Percentiles rank a stretch among this genome's conserved stretches.
phyloP scores from a whole-genome alignment of 108 stramenopile genomes.

The Nannochloropsis gaditana region DNA sequence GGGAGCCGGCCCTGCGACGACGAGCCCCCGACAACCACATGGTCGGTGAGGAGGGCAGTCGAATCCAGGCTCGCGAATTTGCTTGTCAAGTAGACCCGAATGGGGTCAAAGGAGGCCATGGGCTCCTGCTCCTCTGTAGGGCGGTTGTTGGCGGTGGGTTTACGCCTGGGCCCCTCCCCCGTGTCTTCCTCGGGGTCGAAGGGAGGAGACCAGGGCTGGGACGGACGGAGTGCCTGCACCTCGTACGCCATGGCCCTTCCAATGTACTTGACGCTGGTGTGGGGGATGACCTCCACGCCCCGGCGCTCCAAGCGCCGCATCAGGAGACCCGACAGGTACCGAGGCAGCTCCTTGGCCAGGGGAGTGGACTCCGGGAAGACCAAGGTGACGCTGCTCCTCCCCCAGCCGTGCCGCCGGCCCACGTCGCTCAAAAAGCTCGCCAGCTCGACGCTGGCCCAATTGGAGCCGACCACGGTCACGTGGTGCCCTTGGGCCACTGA shows the following conservation, averaged over 20 bases:
- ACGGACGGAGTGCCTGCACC: background rate
- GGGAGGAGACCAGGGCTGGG: background rate
- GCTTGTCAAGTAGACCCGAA: background rate
- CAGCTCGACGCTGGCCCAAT: constrained; percentile 38
- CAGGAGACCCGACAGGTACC: constrained; percentile 31
- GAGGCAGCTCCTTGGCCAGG: constrained; percentile 32
- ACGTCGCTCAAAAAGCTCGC: constrained; percentile 34
- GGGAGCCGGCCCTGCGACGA: background rate
- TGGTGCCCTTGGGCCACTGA: constrained; percentile 27
- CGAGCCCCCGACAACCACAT: background rate
- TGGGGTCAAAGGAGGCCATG: background rate
- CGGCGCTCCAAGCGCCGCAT: constrained; percentile 28
- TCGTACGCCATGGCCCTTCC: background rate
- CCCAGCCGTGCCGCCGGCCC: background rate
- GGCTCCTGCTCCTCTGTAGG: background rate
- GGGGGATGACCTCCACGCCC: constrained; percentile 27
- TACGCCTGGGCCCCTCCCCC: background rate
- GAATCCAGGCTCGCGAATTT: constrained; percentile 18
- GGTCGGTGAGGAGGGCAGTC: background rate
- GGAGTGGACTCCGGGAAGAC: constrained; percentile 39
- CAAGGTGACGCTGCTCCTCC: constrained; percentile 18
- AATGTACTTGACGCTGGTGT: constrained; percentile 27
- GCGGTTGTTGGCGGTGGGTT: background rate
- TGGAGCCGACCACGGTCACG: constrained; percentile 36
- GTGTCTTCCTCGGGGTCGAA: background rate